Conservation (phyloP, 352 stramenopile genomes). For the Pythium sukuiense region DNA sequence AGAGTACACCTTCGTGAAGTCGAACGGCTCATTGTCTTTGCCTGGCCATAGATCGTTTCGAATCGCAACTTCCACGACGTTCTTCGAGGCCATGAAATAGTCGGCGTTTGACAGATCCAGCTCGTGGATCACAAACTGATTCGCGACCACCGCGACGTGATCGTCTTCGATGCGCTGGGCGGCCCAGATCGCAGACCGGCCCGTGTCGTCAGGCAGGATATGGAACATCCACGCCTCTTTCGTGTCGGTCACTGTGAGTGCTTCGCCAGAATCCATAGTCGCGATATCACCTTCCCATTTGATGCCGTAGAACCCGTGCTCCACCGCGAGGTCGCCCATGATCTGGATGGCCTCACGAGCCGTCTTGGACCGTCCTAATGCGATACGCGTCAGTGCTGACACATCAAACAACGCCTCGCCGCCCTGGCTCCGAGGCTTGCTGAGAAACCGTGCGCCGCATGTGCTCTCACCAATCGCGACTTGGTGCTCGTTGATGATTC, state of each 20-base stretch:
- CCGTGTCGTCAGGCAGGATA: constrained; percentile 93
- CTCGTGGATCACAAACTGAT: constrained; percentile 94
- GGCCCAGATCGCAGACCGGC: constrained; percentile 91
- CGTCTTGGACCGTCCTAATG: constrained; percentile 82
- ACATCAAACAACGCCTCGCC: constrained; percentile 91
- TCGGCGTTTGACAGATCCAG: constrained; percentile 73
- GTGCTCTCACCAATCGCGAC: constrained; percentile 84
- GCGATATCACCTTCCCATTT: constrained; percentile 66
- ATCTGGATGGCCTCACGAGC: constrained; percentile 83
- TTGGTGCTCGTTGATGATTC: constrained; percentile 84
- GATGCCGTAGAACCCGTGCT: constrained; percentile 94
- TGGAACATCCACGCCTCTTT: constrained; percentile 96
- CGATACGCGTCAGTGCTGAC: constrained; percentile 83
- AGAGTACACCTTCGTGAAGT: constrained; percentile 89
- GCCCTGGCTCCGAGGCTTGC: constrained; percentile 57
- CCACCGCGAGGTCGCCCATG: constrained; percentile 92
- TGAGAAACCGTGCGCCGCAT: constrained; percentile 63
- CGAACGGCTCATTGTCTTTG: constrained; percentile 58
- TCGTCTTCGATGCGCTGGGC: constrained; percentile 90
- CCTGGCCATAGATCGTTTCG: constrained; percentile 78
- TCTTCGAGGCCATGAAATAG: constrained; percentile 89
- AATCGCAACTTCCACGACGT: constrained; percentile 87
- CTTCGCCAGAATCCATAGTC: constrained; percentile 84
- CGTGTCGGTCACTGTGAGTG: constrained; percentile 89
- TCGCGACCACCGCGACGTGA: constrained; percentile 86